Percentiles rank a stretch among this genome's conserved stretches.
Evolutionary conservation across 345 rosid species (phyloP).

Genomic region (Syzygium aqueum): DNA sequence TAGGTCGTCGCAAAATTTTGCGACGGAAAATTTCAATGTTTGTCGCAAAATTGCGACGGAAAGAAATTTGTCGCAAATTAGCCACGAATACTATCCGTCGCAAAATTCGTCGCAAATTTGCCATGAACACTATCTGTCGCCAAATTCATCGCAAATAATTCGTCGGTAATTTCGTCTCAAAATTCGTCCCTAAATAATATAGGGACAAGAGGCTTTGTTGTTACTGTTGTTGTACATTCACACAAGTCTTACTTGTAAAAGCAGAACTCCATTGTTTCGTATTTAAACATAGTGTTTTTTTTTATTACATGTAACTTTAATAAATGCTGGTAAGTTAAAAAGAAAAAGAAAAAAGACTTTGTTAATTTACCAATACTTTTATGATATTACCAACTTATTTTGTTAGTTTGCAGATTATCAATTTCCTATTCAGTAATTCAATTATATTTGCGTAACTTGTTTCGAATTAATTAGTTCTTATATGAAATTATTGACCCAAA

Average conservation of each 20-base stretch:
- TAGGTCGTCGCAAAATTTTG: too few species aligned
- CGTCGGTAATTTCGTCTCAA: too few species aligned
- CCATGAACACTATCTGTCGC: too few species aligned
- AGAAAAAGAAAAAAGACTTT: background rate
- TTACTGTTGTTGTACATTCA: background rate
- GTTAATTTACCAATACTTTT: background rate
- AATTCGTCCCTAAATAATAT: too few species aligned
- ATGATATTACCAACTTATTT: background rate
- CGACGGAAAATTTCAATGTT: too few species aligned
- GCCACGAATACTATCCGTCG: too few species aligned
- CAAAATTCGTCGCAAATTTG: too few species aligned
- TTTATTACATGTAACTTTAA: background rate
- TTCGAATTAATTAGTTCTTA: background rate
- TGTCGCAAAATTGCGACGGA: too few species aligned
- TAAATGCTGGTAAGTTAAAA: background rate
- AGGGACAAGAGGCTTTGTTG: background rate
- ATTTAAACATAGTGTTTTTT: background rate
- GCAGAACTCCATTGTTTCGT: background rate
- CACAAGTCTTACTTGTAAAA: background rate
- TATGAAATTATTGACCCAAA: background rate
- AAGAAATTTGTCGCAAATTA: too few species aligned
- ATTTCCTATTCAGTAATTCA: fast-evolving
- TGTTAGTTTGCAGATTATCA: background rate
- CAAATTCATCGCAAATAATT: too few species aligned
- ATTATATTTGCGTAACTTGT: background rate